These are phyloP conservation scores for Medicago arabica DNA, from an alignment of 306 rosid genomes.

Conservation along the genomic window DNA sequence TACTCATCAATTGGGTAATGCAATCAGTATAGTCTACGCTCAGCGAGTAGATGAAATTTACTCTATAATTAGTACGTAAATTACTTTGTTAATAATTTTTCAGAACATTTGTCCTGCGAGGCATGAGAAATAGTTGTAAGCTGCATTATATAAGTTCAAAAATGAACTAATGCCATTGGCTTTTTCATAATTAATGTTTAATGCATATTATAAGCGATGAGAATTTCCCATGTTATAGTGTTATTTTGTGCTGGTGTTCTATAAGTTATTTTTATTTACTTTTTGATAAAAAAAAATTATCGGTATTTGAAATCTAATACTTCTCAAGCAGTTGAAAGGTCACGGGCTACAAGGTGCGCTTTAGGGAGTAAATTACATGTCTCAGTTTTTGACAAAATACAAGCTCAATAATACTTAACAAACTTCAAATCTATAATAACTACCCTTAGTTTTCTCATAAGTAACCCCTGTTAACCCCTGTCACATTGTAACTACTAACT, in stretches of 20 bases:
- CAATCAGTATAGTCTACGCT: conserved; percentile 25
- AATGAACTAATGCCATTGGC: conserved; percentile 23
- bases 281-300: neutral
- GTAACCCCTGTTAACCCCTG: too few species aligned
- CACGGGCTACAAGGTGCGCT: neutral
- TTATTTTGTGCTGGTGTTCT: too few species aligned
- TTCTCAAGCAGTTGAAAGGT: conserved; percentile 22
- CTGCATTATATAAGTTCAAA: conserved; percentile 22
- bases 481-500: too few species aligned
- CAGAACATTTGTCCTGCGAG: neutral
- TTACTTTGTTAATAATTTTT: conserved; percentile 3
- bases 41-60: conserved; percentile 6
- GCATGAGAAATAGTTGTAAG: conserved; percentile 11
- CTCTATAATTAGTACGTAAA: conserved; percentile 3
- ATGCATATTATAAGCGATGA: neutral
- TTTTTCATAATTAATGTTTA: conserved; percentile 22
- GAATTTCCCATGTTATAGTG: too few species aligned
- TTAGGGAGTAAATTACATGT: neutral
- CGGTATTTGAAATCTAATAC: conserved; percentile 16
- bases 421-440: neutral
- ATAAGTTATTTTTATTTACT: neutral
- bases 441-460: neutral
- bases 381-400: neutral
- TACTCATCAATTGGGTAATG: conserved; percentile 26
- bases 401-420: neutral